Conservation (phyloP, 2,329 filamentous ascomycete genomes). For the Myriosclerotinia duriaeana region DNA sequence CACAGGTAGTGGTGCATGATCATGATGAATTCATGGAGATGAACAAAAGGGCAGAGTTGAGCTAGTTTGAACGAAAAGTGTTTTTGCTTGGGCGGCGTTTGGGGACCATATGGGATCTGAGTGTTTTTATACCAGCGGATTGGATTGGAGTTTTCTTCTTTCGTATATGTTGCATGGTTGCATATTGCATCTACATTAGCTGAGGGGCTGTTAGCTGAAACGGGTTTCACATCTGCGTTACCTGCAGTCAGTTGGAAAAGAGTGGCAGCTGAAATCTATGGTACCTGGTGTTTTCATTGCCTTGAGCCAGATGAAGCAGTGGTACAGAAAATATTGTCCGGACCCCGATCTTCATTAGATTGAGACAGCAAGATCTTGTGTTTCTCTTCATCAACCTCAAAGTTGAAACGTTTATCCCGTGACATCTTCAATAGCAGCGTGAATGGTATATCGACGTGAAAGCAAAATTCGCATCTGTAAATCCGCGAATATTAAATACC, state of each 20-base stretch:
- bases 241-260: no score
- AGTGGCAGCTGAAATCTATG: neutral
- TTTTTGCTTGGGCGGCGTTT: constrained; percentile 1
- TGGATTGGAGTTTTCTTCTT: neutral
- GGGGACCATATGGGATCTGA: neutral
- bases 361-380: no score
- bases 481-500: neutral
- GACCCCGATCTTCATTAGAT: no score
- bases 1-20: constrained; percentile 30
- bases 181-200: neutral
- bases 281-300: neutral
- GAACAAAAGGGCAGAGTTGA: constrained; percentile 8
- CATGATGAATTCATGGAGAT: constrained; percentile 32
- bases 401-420: neutral
- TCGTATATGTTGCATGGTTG: neutral
- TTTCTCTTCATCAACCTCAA: neutral
- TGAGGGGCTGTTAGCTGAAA: neutral
- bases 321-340: neutral
- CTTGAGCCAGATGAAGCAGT: neutral
- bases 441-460: neutral
- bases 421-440: neutral
- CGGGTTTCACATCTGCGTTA: neutral
- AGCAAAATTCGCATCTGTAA: neutral
- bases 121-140: neutral
- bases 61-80: neutral